Evolutionary conservation across 2,329 filamentous ascomycete species (phyloP).

Genomic region (Aciculosporium take): DNA sequence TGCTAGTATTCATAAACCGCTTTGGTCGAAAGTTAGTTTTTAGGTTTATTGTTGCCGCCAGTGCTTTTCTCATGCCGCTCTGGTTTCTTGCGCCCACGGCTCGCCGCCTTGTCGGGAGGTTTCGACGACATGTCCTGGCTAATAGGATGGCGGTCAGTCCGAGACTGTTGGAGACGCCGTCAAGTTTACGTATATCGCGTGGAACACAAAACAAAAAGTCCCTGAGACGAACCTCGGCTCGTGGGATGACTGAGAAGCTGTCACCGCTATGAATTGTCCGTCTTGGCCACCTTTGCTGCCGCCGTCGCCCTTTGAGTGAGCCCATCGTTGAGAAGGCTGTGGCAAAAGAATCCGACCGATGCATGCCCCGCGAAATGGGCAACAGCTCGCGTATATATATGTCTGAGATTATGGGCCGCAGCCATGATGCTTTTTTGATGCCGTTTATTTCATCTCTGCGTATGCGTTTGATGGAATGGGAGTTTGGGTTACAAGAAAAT

Average conservation of each 20-base stretch:
- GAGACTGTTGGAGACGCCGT: neutral
- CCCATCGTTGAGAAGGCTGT: neutral
- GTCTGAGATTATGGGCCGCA: neutral
- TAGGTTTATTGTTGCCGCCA: neutral
- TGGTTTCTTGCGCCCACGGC: neutral
- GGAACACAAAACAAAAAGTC: neutral
- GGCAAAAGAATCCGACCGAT: neutral
- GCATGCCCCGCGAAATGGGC: neutral
- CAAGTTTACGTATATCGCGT: neutral
- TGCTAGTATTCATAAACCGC: too few species aligned
- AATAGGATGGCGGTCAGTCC: neutral
- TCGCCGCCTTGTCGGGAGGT: neutral
- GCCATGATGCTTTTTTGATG: neutral
- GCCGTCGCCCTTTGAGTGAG: neutral
- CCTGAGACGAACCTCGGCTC: conserved; percentile 1
- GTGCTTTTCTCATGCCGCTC: neutral
- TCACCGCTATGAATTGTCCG: conserved; percentile 1
- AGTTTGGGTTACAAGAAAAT: neutral
- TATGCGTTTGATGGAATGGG: neutral
- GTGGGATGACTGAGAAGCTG: conserved; percentile 1
- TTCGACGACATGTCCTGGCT: conserved; percentile 1
- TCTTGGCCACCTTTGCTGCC: neutral
- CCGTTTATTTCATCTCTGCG: neutral
- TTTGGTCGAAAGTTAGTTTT: too few species aligned
- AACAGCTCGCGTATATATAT: neutral